Evolutionary conservation across 78 protist genomes (phyloP).

Genomic region (Planoprotostelium fungivorum): DNA sequence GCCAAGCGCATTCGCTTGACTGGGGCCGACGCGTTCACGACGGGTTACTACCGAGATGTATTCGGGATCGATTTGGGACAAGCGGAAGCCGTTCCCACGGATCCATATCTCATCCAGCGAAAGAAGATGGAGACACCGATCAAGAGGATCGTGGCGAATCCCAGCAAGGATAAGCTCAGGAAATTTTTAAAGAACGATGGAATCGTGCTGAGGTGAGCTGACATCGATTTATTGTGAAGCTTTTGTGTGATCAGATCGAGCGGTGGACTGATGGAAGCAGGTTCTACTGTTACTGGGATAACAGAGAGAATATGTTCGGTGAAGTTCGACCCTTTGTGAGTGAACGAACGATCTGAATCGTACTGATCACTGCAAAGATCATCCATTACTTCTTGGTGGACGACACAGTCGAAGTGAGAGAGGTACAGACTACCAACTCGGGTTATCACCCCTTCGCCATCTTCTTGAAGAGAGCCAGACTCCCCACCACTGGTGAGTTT

Average conservation of each 20-base stretch:
- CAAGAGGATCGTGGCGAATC: neutral
- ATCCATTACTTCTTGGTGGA: constrained; percentile 35
- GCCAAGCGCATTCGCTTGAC: neutral
- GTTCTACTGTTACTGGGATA: constrained; percentile 50
- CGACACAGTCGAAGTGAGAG: constrained; percentile 53
- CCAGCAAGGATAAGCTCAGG: constrained; percentile 9
- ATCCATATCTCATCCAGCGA: neutral
- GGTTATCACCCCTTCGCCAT: constrained; percentile 67
- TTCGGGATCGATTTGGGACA: neutral
- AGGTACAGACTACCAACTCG: constrained; percentile 33
- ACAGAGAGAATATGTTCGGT: constrained; percentile 11
- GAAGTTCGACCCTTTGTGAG: constrained; percentile 13
- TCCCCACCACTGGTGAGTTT: neutral
- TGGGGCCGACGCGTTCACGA: neutral
- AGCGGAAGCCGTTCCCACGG: neutral
- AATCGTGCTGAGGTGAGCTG: neutral
- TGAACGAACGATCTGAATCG: neutral
- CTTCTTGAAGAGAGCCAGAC: constrained; percentile 28
- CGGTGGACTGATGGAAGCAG: neutral
- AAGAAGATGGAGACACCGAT: neutral
- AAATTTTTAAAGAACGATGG: constrained; percentile 16
- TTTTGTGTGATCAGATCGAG: neutral
- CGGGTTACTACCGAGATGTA: neutral
- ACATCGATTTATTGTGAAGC: no score
- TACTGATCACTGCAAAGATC: neutral